Base-by-base conservation (phyloP, 305 asterid species). In the Fraxinus baroniana region DNA sequence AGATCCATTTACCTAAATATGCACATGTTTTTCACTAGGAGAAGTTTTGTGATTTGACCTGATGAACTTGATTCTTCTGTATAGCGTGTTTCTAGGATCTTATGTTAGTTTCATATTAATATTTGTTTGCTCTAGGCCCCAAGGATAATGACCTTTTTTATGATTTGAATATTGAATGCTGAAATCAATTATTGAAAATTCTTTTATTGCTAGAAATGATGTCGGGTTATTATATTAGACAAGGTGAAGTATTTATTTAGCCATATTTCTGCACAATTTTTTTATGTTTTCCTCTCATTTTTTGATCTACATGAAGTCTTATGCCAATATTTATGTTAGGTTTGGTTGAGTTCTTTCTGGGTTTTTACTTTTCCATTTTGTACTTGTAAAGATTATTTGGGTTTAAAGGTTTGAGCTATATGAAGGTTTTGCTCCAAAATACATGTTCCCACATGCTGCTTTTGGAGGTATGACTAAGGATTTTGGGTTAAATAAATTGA, bases 301-400 rank as follows among this genome's bases (percentile, higher is more conserved):
- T 15, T 52, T 80, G 80, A 79, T 81, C 81, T 33, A n/a, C 88
- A 30, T 68, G 22, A 32, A 4, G 15, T 55, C 0, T 57, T 52
- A 70, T 78, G 77, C 64, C 41, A 75, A 30, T 80, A 44, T 71
- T 55, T 82, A 41, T 41, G 83, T 74, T 87, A 73, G 81, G 74
- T 85, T 76, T 75, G 62, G 22, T 35, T 84, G 77, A 30, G 20
- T 75, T 84, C 76, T 49, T 35, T 78, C 44, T 75, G 79, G 36
- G 78, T 78, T 60, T 39, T 73, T 68, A 7, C 76, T 81, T 28
- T 75, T 18, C 8, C 52, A 9, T 22, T 76, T 79, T 46, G 76
- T 12, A 12, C 12, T 78, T 76, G 9, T 24, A 26, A 35, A 74
- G 13, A 18, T 78, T 18, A 39, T 49, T 60, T 81, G 76, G 36